Percentiles rank a stretch among this genome's conserved stretches.
Evolutionary conservation across 306 rosid species (phyloP).

Genomic region (Mucuna pruriens): DNA sequence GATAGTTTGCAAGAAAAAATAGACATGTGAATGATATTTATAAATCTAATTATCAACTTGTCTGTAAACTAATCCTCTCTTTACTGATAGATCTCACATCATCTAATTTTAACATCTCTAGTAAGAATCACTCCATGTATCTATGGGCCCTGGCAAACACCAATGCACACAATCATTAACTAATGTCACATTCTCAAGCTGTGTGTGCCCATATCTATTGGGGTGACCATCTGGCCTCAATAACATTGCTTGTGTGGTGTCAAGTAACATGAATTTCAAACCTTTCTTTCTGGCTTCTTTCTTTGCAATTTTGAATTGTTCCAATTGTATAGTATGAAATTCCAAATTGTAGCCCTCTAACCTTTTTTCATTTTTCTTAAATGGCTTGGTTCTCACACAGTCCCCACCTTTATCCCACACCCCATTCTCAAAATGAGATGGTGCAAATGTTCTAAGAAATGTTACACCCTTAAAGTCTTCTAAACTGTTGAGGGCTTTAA

Average conservation of each 20-base stretch:
- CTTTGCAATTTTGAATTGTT: constrained; percentile 63
- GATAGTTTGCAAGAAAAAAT: background rate
- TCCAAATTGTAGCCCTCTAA: constrained; percentile 55
- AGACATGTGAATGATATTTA: background rate
- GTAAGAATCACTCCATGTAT: constrained; percentile 67
- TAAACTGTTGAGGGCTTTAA: constrained; percentile 55
- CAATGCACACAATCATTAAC: constrained; percentile 83
- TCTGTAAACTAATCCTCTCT: background rate
- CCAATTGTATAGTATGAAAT: constrained; percentile 67
- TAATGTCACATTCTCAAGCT: constrained; percentile 60
- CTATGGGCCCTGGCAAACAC: constrained; percentile 85
- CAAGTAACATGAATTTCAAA: constrained; percentile 59
- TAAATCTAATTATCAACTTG: background rate
- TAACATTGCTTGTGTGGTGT: constrained; percentile 64
- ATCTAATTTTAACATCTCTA: constrained; percentile 69
- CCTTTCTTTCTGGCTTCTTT: constrained; percentile 57
- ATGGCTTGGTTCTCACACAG: constrained; percentile 70
- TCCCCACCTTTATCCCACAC: constrained; percentile 77
- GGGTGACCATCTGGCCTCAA: constrained; percentile 91
- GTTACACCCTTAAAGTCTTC: constrained; percentile 61
- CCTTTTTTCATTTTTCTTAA: constrained; percentile 54
- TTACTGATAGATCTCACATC: constrained; percentile 33
- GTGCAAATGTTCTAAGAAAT: constrained; percentile 64
- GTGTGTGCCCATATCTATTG: constrained; percentile 69
- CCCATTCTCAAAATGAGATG: constrained; percentile 82